Evolutionary conservation across 768 basidiomycete species (phyloP).

Genomic region (Panaeolus papilionaceus): DNA sequence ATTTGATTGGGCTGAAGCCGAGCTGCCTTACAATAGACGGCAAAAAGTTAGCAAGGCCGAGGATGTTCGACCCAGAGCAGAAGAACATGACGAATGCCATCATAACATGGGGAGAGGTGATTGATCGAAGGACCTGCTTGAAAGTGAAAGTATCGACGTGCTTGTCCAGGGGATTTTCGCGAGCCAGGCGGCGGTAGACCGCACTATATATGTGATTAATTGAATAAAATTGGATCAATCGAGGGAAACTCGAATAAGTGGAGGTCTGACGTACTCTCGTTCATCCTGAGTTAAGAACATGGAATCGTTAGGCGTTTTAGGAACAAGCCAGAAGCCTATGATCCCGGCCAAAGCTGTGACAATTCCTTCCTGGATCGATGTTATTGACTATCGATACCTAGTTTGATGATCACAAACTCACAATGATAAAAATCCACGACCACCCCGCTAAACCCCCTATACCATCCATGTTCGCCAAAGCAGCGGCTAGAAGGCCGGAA

Average conservation of each 20-base stretch:
- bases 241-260: neutral
- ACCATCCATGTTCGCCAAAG: conserved; percentile 56
- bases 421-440: conserved; percentile 66
- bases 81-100: conserved; percentile 9
- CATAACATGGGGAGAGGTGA: conserved; percentile 18
- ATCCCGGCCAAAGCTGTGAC: neutral
- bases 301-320: conserved; percentile 36
- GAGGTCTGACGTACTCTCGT: conserved; percentile 37
- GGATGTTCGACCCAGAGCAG: neutral
- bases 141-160: conserved; percentile 13
- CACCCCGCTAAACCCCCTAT: conserved; percentile 53
- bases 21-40: conserved; percentile 20
- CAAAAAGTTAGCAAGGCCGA: conserved; percentile 15
- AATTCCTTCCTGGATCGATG: conserved; percentile 35
- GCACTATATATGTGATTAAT: neutral
- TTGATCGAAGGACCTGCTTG: conserved; percentile 12
- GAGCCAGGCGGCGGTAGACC: neutral
- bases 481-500: conserved; percentile 63
- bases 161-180: conserved; percentile 8
- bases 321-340: neutral
- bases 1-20: conserved; percentile 14
- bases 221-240: neutral
- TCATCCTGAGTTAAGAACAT: conserved; percentile 45
- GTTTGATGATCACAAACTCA: conserved; percentile 52
- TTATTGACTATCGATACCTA: conserved; percentile 47